Evolutionary conservation across 2,329 filamentous ascomycete species (phyloP).

Genomic region (Neopestalotiopsis sp.): DNA sequence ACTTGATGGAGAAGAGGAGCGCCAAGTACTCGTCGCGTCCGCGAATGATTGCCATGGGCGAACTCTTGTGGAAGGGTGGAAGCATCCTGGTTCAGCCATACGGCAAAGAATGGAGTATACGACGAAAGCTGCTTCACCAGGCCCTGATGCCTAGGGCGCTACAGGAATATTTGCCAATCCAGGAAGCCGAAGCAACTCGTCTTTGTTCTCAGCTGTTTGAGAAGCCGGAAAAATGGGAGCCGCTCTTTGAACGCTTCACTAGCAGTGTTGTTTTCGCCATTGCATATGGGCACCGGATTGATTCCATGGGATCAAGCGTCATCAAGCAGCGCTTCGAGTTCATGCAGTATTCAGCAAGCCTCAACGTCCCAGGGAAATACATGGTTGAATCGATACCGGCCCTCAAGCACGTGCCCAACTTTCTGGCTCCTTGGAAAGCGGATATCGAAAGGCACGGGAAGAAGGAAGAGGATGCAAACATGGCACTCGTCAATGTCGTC

Average conservation of each 20-base stretch:
- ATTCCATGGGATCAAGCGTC: conserved; percentile 13
- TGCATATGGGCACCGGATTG: conserved; percentile 10
- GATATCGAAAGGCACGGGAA: conserved; percentile 10
- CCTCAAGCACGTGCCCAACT: conserved; percentile 6
- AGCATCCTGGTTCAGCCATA: conserved; percentile 11
- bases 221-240: neutral
- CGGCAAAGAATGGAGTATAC: conserved; percentile 1
- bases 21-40: conserved; percentile 13
- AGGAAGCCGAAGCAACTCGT: conserved; percentile 15
- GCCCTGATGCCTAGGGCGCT: conserved; percentile 11
- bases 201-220: conserved; percentile 1
- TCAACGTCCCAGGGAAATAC: conserved; percentile 15
- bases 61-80: conserved; percentile 4
- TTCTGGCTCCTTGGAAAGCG: conserved; percentile 8
- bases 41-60: conserved; percentile 18
- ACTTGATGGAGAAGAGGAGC: conserved; percentile 16
- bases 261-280: conserved; percentile 12
- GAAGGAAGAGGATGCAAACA: neutral
- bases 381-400: conserved; percentile 14
- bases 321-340: conserved; percentile 15
- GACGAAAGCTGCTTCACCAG: conserved; percentile 15
- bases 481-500: conserved; percentile 11
- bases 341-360: conserved; percentile 11
- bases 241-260: conserved; percentile 9
- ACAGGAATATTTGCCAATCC: conserved; percentile 6